Percentiles rank a stretch among this genome's conserved stretches.
Conservation (phyloP, 2,329 filamentous ascomycete species). For the Meredithiella fracta region DNA sequence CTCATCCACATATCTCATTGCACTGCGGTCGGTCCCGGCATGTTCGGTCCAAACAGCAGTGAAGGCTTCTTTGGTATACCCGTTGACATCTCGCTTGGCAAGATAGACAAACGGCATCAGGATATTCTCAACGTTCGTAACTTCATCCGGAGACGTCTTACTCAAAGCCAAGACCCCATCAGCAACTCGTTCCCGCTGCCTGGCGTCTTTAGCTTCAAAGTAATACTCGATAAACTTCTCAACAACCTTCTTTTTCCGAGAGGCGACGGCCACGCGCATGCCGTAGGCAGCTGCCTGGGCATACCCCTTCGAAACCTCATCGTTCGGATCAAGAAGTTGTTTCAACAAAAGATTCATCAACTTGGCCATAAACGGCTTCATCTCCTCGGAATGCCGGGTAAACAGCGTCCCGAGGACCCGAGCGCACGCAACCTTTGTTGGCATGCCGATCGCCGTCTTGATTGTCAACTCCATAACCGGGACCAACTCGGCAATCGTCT, state of each 20-base stretch:
- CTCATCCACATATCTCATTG: constrained; percentile 70
- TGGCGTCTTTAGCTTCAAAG: constrained; percentile 64
- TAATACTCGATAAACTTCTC: constrained; percentile 51
- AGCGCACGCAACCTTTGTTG: constrained; percentile 83
- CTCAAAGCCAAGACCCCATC: constrained; percentile 72
- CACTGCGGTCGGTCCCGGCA: constrained; percentile 67
- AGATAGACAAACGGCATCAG: constrained; percentile 80
- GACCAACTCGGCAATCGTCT: constrained; percentile 58
- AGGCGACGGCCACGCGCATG: constrained; percentile 40
- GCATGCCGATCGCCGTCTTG: constrained; percentile 74
- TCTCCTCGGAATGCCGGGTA: constrained; percentile 59
- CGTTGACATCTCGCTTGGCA: constrained; percentile 69
- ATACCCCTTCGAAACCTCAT: constrained; percentile 81
- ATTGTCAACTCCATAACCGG: constrained; percentile 61
- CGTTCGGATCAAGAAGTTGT: constrained; percentile 76
- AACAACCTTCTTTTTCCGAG: constrained; percentile 34
- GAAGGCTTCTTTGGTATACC: constrained; percentile 65
- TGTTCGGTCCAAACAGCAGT: constrained; percentile 79
- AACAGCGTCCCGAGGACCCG: constrained; percentile 72
- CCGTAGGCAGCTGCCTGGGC: constrained; percentile 77
- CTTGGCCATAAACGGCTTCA: constrained; percentile 56
- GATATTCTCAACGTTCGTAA: constrained; percentile 56
- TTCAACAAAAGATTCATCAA: constrained; percentile 68
- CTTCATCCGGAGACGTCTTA: constrained; percentile 78
- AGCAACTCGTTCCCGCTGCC: constrained; percentile 55